A percentile compares a stretch with the other conserved stretches of the same genome.
These are phyloP conservation scores for Ogataea zsoltii DNA, from an alignment of 805 yeast genomes.

Conservation along the genomic window DNA sequence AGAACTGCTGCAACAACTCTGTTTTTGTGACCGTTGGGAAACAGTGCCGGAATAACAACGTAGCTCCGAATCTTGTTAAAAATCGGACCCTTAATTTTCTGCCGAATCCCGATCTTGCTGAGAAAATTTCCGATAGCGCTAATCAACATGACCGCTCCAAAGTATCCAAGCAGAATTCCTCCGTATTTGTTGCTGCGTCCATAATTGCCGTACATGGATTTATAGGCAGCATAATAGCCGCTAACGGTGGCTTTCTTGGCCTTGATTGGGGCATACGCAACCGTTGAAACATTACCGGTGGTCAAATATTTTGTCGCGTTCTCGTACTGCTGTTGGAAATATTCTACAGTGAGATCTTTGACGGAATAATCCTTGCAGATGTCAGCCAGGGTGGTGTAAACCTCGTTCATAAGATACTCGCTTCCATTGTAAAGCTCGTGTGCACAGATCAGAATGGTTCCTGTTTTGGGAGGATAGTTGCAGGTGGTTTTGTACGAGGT, in stretches of 20 bases:
- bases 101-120: slow-evolving; percentile 29
- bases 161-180: slow-evolving; percentile 36
- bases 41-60: slow-evolving; percentile 42
- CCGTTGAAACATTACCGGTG: slow-evolving; percentile 8
- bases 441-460: slow-evolving; percentile 18
- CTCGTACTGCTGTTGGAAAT: slow-evolving; percentile 23
- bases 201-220: slow-evolving; percentile 21
- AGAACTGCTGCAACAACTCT: slow-evolving; percentile 21
- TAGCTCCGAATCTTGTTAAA: slow-evolving; percentile 37
- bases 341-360: background rate
- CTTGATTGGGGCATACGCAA: slow-evolving; percentile 19
- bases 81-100: slow-evolving; percentile 33
- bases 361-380: background rate
- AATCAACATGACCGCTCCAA: slow-evolving; percentile 40
- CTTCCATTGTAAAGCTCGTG: slow-evolving; percentile 6
- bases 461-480: slow-evolving; percentile 22
- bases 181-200: slow-evolving; percentile 37
- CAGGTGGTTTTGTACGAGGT: slow-evolving; percentile 7
- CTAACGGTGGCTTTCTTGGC: slow-evolving; percentile 13
- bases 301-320: slow-evolving; percentile 32
- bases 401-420: background rate
- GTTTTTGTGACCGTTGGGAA: slow-evolving; percentile 24
- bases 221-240: slow-evolving; percentile 11
- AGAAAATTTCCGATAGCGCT: slow-evolving; percentile 37
- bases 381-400: background rate